Evolutionary conservation across 768 basidiomycete genomes (phyloP).

Genomic region (Lentinula lateritia): DNA sequence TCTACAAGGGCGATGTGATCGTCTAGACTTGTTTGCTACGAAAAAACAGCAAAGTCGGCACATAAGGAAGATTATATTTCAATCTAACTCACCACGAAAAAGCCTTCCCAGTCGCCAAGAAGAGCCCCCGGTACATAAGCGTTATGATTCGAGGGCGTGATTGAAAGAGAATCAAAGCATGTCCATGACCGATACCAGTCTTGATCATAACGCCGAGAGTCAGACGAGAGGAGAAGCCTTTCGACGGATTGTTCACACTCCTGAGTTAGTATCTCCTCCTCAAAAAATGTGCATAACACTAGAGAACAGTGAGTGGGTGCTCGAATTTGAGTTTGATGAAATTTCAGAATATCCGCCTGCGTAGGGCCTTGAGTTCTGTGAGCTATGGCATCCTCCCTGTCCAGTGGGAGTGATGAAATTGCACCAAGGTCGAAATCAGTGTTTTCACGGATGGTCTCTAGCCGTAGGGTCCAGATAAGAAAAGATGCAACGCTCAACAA

Average conservation of each 20-base stretch:
- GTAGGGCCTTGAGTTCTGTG: slow-evolving; percentile 24
- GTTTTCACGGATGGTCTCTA: slow-evolving; percentile 29
- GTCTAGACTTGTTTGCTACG: slow-evolving; percentile 16
- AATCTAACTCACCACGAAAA: slow-evolving; percentile 30
- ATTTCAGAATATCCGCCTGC: slow-evolving; percentile 34
- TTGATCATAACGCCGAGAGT: slow-evolving; percentile 31
- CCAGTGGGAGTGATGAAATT: slow-evolving; percentile 23
- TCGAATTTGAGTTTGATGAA: slow-evolving; percentile 31
- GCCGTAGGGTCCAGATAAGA: slow-evolving; percentile 27
- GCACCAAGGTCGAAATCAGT: slow-evolving; percentile 17
- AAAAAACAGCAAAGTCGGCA: not conserved
- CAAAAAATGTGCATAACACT: not conserved
- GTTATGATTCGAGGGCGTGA: slow-evolving; percentile 31
- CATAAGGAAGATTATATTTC: slow-evolving; percentile 1
- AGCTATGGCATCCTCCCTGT: slow-evolving; percentile 27
- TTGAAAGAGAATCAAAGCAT: slow-evolving; percentile 32
- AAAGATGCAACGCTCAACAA: slow-evolving; percentile 34
- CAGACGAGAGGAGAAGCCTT: not conserved
- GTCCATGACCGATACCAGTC: slow-evolving; percentile 45
- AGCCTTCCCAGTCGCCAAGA: slow-evolving; percentile 42
- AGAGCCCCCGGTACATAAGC: slow-evolving; percentile 40
- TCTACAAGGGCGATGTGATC: slow-evolving; percentile 15
- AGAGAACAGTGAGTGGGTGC: slow-evolving; percentile 16
- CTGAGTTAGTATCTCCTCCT: slow-evolving; percentile 6
- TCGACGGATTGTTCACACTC: not conserved